Conservation (phyloP, 768 basidiomycete species). For the Mycena chlorophos region DNA sequence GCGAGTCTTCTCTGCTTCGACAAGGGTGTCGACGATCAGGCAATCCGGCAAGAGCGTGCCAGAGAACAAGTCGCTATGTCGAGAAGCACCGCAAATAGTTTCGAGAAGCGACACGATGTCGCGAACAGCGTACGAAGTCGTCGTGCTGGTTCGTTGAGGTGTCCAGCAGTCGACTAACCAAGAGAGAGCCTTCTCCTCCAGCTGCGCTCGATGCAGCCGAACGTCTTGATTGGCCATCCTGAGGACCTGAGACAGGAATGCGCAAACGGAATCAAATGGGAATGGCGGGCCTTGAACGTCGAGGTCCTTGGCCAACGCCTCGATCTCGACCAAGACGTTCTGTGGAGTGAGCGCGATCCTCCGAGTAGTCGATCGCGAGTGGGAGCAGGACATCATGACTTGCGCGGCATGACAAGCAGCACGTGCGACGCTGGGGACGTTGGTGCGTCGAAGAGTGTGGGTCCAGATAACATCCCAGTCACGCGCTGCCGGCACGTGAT, state of each 20-base stretch:
- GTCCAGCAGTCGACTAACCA: slow-evolving; percentile 82
- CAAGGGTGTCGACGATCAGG: slow-evolving; percentile 57
- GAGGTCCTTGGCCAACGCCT: slow-evolving; percentile 76
- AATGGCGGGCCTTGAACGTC: slow-evolving; percentile 87
- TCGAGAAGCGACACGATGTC: slow-evolving; percentile 69
- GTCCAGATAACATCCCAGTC: slow-evolving; percentile 86
- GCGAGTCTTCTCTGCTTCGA: slow-evolving; percentile 56
- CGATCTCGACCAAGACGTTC: slow-evolving; percentile 70
- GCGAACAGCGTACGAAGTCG: slow-evolving; percentile 53
- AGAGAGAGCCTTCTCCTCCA: slow-evolving; percentile 82
- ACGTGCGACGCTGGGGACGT: slow-evolving; percentile 68
- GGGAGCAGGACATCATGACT: slow-evolving; percentile 47
- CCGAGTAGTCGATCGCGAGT: slow-evolving; percentile 25
- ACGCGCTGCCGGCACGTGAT: slow-evolving; percentile 24
- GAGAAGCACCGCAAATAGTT: slow-evolving; percentile 58
- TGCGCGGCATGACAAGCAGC: slow-evolving; percentile 75
- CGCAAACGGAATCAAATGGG: slow-evolving; percentile 89
- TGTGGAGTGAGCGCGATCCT: slow-evolving; percentile 50
- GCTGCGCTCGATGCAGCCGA: slow-evolving; percentile 75
- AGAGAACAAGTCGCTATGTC: slow-evolving; percentile 45
- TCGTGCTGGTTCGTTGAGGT: slow-evolving; percentile 36
- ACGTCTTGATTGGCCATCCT: slow-evolving; percentile 77
- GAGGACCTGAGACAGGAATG: slow-evolving; percentile 71
- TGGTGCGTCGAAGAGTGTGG: slow-evolving; percentile 73
- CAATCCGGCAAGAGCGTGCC: slow-evolving; percentile 69